phyloP scores from a whole-genome alignment of 495 filamentous ascomycete species.

The Thermochaetoides thermophila region DNA sequence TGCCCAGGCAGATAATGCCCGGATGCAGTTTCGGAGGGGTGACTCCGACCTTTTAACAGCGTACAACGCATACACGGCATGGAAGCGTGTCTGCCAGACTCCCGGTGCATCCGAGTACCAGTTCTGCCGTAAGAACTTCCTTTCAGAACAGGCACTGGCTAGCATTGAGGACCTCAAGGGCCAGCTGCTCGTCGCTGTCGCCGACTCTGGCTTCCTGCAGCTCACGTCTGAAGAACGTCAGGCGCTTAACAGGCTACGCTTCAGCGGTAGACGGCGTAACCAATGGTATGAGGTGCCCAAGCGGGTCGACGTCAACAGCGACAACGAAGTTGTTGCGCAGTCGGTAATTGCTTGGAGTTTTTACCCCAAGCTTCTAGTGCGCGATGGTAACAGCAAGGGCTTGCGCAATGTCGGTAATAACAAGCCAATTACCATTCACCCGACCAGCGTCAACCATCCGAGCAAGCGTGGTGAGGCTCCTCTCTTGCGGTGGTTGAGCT shows the following conservation, averaged over 20 bases:
- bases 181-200: constrained; percentile 67
- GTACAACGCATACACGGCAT: constrained; percentile 83
- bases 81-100: constrained; percentile 64
- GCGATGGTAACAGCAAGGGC: constrained; percentile 60
- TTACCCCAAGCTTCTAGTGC: constrained; percentile 80
- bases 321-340: constrained; percentile 60
- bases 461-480: too few relatives aligned
- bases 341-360: constrained; percentile 83
- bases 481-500: constrained; percentile 71
- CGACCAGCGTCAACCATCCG: constrained; percentile 71
- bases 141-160: constrained; percentile 64
- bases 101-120: constrained; percentile 53
- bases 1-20: constrained; percentile 60
- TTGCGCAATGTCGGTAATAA: constrained; percentile 85
- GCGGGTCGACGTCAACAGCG: constrained; percentile 53
- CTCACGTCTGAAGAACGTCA: constrained; percentile 54
- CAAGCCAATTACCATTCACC: constrained; percentile 70
- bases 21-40: constrained; percentile 63
- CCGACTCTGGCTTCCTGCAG: constrained; percentile 65
- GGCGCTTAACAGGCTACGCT: constrained; percentile 43
- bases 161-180: constrained; percentile 92
- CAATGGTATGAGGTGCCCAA: constrained; percentile 69
- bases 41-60: constrained; percentile 84
- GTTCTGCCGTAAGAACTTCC: constrained; percentile 86
- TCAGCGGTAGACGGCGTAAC: constrained; percentile 35